Percentiles rank a stretch among this genome's conserved stretches.
Evolutionary conservation across 2,329 filamentous ascomycete species (phyloP).

Genomic region (Aspergillus viridinutans): DNA sequence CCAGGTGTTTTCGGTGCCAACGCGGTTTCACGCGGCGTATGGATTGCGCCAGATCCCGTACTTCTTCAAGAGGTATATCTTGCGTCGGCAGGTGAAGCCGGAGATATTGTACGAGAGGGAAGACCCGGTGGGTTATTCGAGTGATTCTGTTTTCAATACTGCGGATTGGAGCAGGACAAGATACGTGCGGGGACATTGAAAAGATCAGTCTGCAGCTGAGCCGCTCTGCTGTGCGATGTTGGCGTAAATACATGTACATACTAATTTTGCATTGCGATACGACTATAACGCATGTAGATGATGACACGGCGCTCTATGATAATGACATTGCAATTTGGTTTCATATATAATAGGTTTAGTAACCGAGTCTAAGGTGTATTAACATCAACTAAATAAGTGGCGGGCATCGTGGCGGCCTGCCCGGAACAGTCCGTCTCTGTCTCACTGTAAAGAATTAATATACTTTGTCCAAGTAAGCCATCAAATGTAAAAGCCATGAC

Average conservation of each 20-base stretch:
- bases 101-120: conserved; percentile 35
- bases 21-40: conserved; percentile 39
- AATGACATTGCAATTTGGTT: background rate
- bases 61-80: conserved; percentile 32
- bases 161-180: conserved; percentile 7
- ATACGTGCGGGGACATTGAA: background rate
- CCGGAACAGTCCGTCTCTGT: too few species aligned
- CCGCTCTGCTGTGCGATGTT: background rate
- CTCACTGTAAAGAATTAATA: too few species aligned
- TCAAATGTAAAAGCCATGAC: background rate
- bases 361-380: background rate
- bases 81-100: conserved; percentile 37
- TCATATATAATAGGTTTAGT: background rate
- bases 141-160: conserved; percentile 23
- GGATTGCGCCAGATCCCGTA: conserved; percentile 36
- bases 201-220: background rate
- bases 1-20: conserved; percentile 53
- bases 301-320: background rate
- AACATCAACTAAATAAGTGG: background rate
- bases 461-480: background rate
- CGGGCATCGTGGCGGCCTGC: background rate
- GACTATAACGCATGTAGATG: background rate
- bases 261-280: background rate
- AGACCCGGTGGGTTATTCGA: conserved; percentile 13
- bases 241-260: background rate